These are phyloP conservation scores for Pichia sp. DNA, from an alignment of 1,139 yeast species.

Conservation along the genomic window DNA sequence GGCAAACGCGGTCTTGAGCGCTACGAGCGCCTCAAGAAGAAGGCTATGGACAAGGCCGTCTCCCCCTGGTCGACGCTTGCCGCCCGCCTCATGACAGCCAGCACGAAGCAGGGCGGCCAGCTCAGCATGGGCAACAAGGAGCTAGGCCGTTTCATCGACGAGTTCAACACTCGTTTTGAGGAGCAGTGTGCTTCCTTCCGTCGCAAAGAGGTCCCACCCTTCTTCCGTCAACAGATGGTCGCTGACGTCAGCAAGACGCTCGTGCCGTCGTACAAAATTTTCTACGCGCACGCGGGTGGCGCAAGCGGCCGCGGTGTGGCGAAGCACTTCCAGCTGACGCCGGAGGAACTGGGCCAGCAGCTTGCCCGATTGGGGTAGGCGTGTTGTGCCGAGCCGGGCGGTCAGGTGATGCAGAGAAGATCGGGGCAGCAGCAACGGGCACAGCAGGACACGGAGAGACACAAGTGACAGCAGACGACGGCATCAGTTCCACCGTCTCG, in stretches of 20 bases:
- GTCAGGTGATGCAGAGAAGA: neutral
- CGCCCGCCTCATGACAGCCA: slow-evolving; percentile 67
- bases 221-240: slow-evolving; percentile 9
- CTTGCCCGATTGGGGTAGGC: slow-evolving; percentile 2
- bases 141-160: slow-evolving; percentile 81
- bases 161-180: slow-evolving; percentile 76
- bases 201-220: slow-evolving; percentile 8
- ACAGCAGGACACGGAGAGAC: too few species aligned
- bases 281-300: slow-evolving; percentile 4
- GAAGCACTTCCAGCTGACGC: slow-evolving; percentile 4
- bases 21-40: slow-evolving; percentile 63
- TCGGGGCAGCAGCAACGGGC: too few species aligned
- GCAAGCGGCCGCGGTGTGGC: neutral
- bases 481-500: neutral
- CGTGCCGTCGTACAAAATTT: slow-evolving; percentile 12
- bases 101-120: slow-evolving; percentile 44
- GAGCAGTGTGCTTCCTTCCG: slow-evolving; percentile 29
- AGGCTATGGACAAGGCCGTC: slow-evolving; percentile 70
- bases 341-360: slow-evolving; percentile 5
- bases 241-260: slow-evolving; percentile 12
- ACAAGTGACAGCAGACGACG: neutral
- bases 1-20: slow-evolving; percentile 64
- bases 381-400: neutral
- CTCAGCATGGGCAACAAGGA: slow-evolving; percentile 44
- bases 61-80: slow-evolving; percentile 85